These are phyloP conservation scores for Panaeolus cyanescens DNA, from an alignment of 768 basidiomycete genomes.

Conservation along the genomic window DNA sequence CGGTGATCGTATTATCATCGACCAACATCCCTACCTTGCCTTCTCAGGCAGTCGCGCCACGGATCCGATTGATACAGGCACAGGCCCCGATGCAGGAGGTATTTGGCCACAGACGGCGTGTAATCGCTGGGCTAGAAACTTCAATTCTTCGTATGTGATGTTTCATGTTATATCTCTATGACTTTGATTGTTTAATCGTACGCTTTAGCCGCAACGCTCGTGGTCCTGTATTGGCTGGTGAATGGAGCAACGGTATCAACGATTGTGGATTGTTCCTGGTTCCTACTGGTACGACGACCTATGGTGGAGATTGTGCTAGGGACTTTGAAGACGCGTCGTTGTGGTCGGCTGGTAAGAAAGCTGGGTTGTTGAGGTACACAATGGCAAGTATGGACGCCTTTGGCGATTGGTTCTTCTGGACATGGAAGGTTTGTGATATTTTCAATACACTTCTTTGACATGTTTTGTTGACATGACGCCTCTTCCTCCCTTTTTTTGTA, in stretches of 20 bases:
- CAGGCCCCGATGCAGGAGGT: constrained; percentile 37
- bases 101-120: constrained; percentile 55
- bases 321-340: constrained; percentile 39
- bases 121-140: constrained; percentile 53
- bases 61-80: constrained; percentile 30
- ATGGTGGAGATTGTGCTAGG: constrained; percentile 5
- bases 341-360: constrained; percentile 52
- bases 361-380: constrained; percentile 53
- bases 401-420: constrained; percentile 48
- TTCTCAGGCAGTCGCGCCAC: constrained; percentile 43
- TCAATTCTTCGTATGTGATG: constrained; percentile 47
- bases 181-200: neutral
- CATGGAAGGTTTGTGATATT: constrained; percentile 37
- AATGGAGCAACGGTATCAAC: constrained; percentile 31
- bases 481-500: constrained; percentile 6
- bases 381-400: constrained; percentile 46
- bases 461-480: neutral
- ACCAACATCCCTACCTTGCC: constrained; percentile 71
- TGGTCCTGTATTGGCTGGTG: constrained; percentile 42
- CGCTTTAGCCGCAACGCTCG: constrained; percentile 66
- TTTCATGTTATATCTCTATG: constrained; percentile 29
- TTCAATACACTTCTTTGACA: neutral
- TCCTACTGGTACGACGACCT: constrained; percentile 12
- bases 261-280: constrained; percentile 50
- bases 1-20: constrained; percentile 60